These are phyloP conservation scores for Oenanthe javanica DNA, from an alignment of 140 eudicot species.

Conservation along the genomic window DNA sequence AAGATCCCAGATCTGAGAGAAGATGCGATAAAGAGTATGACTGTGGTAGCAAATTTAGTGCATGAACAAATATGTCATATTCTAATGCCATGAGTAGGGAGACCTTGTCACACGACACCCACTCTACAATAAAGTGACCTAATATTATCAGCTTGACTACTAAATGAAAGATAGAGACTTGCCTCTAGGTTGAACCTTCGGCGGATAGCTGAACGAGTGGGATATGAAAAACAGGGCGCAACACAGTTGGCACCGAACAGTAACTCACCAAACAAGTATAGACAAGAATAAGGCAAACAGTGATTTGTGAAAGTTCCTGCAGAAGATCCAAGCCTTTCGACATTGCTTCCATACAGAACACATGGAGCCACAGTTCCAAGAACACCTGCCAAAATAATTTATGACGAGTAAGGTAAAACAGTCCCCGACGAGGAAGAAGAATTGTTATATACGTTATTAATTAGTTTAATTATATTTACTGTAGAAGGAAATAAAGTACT, in stretches of 20 bases:
- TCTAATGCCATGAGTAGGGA: neutral
- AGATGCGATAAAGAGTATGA: neutral
- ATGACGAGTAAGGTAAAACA: neutral
- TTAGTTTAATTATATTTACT: too few relatives aligned
- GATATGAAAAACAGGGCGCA: constrained; percentile 91
- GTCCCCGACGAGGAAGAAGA: too few relatives aligned
- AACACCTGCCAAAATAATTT: constrained; percentile 42
- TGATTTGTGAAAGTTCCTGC: constrained; percentile 85
- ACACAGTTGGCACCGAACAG: constrained; percentile 74
- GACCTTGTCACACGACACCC: neutral
- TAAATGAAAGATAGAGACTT: constrained; percentile 2
- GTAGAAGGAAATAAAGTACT: too few relatives aligned
- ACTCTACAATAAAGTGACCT: neutral
- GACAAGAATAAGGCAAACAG: constrained; percentile 79
- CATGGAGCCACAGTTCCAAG: constrained; percentile 94
- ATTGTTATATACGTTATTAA: too few relatives aligned
- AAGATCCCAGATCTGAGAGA: neutral
- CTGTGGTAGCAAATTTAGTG: neutral
- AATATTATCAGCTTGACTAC: neutral
- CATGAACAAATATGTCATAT: neutral
- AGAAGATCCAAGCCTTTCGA: constrained; percentile 74
- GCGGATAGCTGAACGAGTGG: constrained; percentile 76
- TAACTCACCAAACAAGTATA: constrained; percentile 60
- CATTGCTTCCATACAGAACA: constrained; percentile 84
- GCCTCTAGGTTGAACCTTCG: constrained; percentile 89